Base-by-base conservation (phyloP, 768 basidiomycete species). In the Boletus fagicola region DNA sequence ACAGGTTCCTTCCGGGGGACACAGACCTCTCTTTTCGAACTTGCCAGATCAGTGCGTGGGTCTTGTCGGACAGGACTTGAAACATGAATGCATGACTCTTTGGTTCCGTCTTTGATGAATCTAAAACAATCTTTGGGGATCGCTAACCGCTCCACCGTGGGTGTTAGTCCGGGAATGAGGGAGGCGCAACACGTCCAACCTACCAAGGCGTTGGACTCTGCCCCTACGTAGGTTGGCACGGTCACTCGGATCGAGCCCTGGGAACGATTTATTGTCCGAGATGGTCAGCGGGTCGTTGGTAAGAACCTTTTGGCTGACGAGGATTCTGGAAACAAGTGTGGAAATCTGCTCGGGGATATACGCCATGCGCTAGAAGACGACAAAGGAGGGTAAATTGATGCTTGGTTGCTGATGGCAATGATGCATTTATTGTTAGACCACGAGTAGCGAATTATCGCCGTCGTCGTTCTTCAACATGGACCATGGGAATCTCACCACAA, bases 401-500 rank as follows among this genome's bases (percentile, higher is more conserved):
- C 22, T 16, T 56, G 48, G 49, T 50, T 45, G 53, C 35, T 44
- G 38, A 56, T 57, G 53, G 53, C 38, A 36, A 51, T 20, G 49
- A 31, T n/a, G 15, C 16, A 13, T 49, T 53, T 49, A 40, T 47
- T 48, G 48, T 48, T 43, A 11, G 42, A 51, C 43, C 46, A 31
- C 42, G 22, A 31, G 33, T 35, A 40, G 54, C 63, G 43, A 52
- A 43, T 48, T 48, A 62, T 59, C 57, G 33, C 63, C 66, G 24
- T 39, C 49, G 13, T 22, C 24, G 28, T 52, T 38, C 22, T 9
- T 24, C 38, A 13, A 43, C 39, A n/a, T 49, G 28, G 28, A 51
- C 47, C 44, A 62, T 38, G 35, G 33, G 39, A 55, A 31, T 62
- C 22, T 18, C 39, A 22, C 20, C 40, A 46, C 49, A 16, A 26